A percentile compares a stretch with the other conserved stretches of the same genome.
Conservation (phyloP, 768 basidiomycete species). For the Myochromella boudieri region DNA sequence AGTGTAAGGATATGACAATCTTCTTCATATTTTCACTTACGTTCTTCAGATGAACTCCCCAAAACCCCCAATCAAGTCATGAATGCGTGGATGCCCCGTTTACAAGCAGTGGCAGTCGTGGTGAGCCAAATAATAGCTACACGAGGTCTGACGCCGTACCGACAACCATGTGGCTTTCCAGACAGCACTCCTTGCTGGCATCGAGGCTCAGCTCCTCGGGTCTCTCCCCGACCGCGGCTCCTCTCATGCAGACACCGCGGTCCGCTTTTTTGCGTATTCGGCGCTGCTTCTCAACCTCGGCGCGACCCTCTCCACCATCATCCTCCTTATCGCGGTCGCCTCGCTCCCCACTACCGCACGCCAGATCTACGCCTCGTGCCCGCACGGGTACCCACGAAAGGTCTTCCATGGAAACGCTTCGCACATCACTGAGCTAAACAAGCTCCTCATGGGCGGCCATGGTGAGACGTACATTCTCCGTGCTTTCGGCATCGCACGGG, state of each 20-base stretch:
- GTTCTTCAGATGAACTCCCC: conserved; percentile 17
- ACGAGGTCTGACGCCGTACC: neutral
- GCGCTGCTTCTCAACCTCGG: conserved; percentile 22
- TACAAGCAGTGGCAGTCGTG: conserved; percentile 20
- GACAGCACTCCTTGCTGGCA: conserved; percentile 21
- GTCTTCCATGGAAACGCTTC: conserved; percentile 11
- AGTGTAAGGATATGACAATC: conserved; percentile 4
- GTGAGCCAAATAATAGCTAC: conserved; percentile 6
- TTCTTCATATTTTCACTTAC: neutral
- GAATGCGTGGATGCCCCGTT: conserved; percentile 20
- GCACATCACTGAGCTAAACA: conserved; percentile 15
- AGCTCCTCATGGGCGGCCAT: conserved; percentile 14
- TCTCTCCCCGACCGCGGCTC: conserved; percentile 10
- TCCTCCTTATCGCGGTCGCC: conserved; percentile 22
- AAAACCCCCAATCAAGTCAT: conserved; percentile 18
- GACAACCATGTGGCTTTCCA: neutral
- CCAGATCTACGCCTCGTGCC: conserved; percentile 19
- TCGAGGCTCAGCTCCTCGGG: conserved; percentile 18
- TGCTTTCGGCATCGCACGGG: conserved; percentile 20
- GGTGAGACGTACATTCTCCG: conserved; percentile 21
- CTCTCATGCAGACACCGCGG: conserved; percentile 8
- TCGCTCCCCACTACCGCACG: conserved; percentile 21
- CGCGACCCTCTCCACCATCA: conserved; percentile 21
- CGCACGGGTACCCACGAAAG: conserved; percentile 17
- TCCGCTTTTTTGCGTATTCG: conserved; percentile 20